These are phyloP conservation scores for Thalassiosira mediterranea DNA, from an alignment of 352 stramenopile species.

Conservation along the genomic window DNA sequence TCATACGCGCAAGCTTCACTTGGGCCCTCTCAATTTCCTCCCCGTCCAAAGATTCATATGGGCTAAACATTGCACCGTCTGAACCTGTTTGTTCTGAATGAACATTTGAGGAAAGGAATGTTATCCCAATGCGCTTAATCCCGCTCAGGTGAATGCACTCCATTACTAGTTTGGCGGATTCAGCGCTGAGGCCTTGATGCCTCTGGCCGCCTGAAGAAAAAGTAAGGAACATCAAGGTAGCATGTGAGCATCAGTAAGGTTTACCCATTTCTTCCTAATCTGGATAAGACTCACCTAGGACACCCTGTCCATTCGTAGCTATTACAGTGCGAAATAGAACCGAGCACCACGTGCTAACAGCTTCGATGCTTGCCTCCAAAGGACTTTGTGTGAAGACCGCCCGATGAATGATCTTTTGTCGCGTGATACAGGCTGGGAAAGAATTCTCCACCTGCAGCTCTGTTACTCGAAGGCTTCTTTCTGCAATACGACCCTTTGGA, in stretches of 20 bases:
- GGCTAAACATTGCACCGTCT: slow-evolving; percentile 32
- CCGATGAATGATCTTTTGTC: slow-evolving; percentile 78
- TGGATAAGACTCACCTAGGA: slow-evolving; percentile 71
- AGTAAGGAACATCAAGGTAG: slow-evolving; percentile 19
- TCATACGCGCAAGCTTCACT: slow-evolving; percentile 72
- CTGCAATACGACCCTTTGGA: slow-evolving; percentile 64
- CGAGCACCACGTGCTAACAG: slow-evolving; percentile 83
- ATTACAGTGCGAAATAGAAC: slow-evolving; percentile 83
- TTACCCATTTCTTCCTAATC: too few species aligned
- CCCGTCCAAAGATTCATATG: slow-evolving; percentile 68
- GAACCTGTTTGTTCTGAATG: slow-evolving; percentile 38
- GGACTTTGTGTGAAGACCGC: slow-evolving; percentile 81
- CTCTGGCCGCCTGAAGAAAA: slow-evolving; percentile 37
- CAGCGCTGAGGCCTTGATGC: slow-evolving; percentile 75
- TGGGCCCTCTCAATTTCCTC: slow-evolving; percentile 77
- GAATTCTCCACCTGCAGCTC: slow-evolving; percentile 79
- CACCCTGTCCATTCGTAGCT: slow-evolving; percentile 76
- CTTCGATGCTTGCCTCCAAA: slow-evolving; percentile 79
- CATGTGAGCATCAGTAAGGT: too few species aligned
- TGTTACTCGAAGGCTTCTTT: slow-evolving; percentile 80
- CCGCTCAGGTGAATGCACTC: slow-evolving; percentile 84
- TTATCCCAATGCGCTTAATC: slow-evolving; percentile 80
- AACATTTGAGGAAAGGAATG: slow-evolving; percentile 64
- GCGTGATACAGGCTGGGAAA: slow-evolving; percentile 81
- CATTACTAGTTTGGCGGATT: slow-evolving; percentile 79